Base-by-base conservation (phyloP, 768 basidiomycete genomes). In the Fomitopsis serialis region DNA sequence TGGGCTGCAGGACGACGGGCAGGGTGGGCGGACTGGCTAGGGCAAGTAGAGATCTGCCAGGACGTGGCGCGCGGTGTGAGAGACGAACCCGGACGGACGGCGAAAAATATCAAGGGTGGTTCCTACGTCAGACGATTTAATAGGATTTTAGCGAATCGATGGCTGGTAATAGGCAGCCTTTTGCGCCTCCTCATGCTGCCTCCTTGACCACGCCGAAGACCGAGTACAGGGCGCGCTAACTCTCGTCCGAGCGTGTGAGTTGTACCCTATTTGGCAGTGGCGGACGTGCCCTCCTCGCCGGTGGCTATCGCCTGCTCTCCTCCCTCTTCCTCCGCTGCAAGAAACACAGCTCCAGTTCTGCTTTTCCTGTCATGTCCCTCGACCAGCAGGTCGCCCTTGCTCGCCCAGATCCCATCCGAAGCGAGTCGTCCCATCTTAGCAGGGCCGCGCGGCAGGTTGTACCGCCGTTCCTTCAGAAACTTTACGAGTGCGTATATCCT, bases 401-500 rank as follows among this genome's bases (percentile, higher is more conserved):
- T 0, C 73, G 84, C 48, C 66, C 73, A 25, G 66, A 40, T 19
- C 69, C 29, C 65, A 48, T 57, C 24, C 50, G 76, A 48, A 64
- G 67, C 22, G 60, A 72, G 36, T 67, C 74, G 21, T 66, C 73
- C 19, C 71, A 73, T 54, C 61, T 78, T 34, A 77, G 69, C 67
- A 77, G 68, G 67, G 70, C 72, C n/a, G 73, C 75, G 15, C 70
- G 74, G 54, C 74, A 76, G 53, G 67, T 77, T 34, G 80, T 87
- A 1, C 92, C 94, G 2, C 88, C 89, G 0, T 97, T 97, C 66
- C 77, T 97, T 13, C 91, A 94, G 70, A 98, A 98, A 70, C 78
- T 98, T 32, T 95, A 87, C 70, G 88, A 87, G 93, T 95, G 52
- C 58, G 86, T 80, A 50, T 56, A 57, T 60, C 52, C 45, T 43